Conservation (phyloP, 805 yeast species). For the Sporopachydermia lactativora region DNA sequence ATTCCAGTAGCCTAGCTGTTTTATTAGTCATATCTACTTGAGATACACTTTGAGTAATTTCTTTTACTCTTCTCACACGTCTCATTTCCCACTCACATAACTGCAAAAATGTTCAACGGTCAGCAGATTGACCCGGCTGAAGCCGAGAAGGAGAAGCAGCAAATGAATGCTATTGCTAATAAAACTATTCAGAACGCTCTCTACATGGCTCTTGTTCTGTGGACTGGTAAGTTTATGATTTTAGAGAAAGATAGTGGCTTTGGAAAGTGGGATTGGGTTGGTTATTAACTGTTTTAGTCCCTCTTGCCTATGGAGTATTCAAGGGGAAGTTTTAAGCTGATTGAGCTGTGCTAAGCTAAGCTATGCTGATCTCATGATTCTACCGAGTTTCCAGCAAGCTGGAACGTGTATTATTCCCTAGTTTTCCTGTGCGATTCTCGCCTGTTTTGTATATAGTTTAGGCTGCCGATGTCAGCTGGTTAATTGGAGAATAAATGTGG, state of each 20-base stretch:
- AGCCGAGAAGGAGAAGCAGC: conserved; percentile 48
- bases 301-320: conserved; percentile 1
- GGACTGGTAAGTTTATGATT: conserved; percentile 17
- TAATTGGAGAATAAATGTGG: no score
- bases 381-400: no score
- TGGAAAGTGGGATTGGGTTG: no score
- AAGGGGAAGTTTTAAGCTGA: conserved; percentile 3
- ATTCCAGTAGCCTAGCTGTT: background rate
- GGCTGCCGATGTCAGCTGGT: no score
- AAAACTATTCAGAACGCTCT: conserved; percentile 48
- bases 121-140: conserved; percentile 44
- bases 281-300: conserved; percentile 1
- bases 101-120: conserved; percentile 29
- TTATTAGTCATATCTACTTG: background rate
- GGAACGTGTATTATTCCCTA: no score
- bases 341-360: no score
- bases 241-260: background rate
- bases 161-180: conserved; percentile 41
- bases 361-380: no score
- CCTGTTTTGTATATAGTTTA: no score
- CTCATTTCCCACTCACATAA: conserved; percentile 1
- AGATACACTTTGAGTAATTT: background rate
- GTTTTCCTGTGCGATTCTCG: no score
- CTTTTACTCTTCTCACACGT: background rate
- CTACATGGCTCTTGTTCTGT: conserved; percentile 49